These are phyloP conservation scores for Saitozyma podzolica DNA, from an alignment of 768 basidiomycete species.

Conservation along the genomic window DNA sequence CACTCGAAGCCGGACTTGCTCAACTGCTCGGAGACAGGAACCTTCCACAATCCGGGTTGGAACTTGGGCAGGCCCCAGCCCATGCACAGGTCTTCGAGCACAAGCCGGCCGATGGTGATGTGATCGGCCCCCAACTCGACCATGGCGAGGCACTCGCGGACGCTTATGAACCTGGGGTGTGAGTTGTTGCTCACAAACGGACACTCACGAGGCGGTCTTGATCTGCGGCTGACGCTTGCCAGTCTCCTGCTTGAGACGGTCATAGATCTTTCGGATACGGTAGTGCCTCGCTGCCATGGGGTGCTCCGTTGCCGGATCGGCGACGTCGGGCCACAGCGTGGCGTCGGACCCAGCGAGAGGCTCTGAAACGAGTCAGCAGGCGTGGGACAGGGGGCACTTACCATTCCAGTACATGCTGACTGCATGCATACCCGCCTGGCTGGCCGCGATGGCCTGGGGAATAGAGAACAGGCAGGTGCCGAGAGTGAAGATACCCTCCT, in stretches of 20 bases:
- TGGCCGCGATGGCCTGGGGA: conserved; percentile 60
- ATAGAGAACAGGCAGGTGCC: conserved; percentile 61
- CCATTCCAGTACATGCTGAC: conserved; percentile 62
- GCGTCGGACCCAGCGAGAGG: conserved; percentile 26
- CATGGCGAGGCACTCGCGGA: conserved; percentile 24
- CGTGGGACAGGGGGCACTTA: not conserved
- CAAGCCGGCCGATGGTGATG: conserved; percentile 14
- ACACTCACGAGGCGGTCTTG: conserved; percentile 34
- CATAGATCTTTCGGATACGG: conserved; percentile 23
- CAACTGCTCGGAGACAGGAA: conserved; percentile 12
- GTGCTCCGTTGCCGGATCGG: conserved; percentile 24
- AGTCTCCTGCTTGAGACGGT: conserved; percentile 22
- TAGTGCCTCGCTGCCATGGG: conserved; percentile 22
- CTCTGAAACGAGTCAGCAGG: conserved; percentile 26
- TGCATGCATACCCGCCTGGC: conserved; percentile 60
- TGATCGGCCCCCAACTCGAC: conserved; percentile 28
- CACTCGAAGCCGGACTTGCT: conserved; percentile 12
- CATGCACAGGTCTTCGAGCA: conserved; percentile 8
- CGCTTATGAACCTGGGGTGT: conserved; percentile 18
- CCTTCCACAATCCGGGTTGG: conserved; percentile 13
- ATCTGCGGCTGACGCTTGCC: conserved; percentile 30
- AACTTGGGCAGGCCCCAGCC: conserved; percentile 1
- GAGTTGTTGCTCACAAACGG: not conserved
- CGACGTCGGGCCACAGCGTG: conserved; percentile 21
- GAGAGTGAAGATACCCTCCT: conserved; percentile 59